phyloP scores from a whole-genome alignment of 2,329 filamentous ascomycete genomes.

The Alternaria rosae region DNA sequence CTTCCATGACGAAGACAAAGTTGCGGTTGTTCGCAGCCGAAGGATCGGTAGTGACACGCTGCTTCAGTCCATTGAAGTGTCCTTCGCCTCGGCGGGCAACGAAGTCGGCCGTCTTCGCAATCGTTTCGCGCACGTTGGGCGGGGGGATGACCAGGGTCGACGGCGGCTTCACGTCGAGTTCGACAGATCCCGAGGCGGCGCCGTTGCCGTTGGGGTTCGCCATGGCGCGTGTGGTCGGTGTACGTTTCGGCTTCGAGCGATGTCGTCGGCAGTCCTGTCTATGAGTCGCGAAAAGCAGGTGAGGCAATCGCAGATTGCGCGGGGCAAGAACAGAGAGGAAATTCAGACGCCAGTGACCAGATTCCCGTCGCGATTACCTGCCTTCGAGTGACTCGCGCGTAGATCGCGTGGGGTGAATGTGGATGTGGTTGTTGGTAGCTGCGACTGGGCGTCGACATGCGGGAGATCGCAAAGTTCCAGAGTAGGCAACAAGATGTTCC shows the following conservation, averaged over 20 bases:
- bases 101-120: slow-evolving; percentile 96
- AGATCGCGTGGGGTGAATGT: slow-evolving; percentile 6
- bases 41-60: slow-evolving; percentile 81
- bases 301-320: background rate
- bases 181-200: slow-evolving; percentile 15
- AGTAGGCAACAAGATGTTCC: slow-evolving; percentile 11
- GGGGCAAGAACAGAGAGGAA: background rate
- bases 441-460: slow-evolving; percentile 8
- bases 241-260: slow-evolving; percentile 17
- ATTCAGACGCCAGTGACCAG: slow-evolving; percentile 1
- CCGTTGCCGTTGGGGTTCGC: slow-evolving; percentile 39
- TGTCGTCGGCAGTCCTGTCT: slow-evolving; percentile 12
- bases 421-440: slow-evolving; percentile 1
- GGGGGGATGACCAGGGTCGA: slow-evolving; percentile 85
- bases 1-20: slow-evolving; percentile 82
- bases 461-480: slow-evolving; percentile 18
- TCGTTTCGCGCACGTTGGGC: slow-evolving; percentile 79
- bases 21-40: slow-evolving; percentile 69
- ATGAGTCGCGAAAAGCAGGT: slow-evolving; percentile 6
- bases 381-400: slow-evolving; percentile 8
- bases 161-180: slow-evolving; percentile 68
- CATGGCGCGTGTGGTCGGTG: slow-evolving; percentile 27
- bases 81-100: slow-evolving; percentile 71
- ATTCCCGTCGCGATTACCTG: slow-evolving; percentile 7
- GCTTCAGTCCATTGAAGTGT: slow-evolving; percentile 84